Evolutionary conservation across 192 early-diverging fungal species (phyloP).

Genomic region (Podila epigama): DNA sequence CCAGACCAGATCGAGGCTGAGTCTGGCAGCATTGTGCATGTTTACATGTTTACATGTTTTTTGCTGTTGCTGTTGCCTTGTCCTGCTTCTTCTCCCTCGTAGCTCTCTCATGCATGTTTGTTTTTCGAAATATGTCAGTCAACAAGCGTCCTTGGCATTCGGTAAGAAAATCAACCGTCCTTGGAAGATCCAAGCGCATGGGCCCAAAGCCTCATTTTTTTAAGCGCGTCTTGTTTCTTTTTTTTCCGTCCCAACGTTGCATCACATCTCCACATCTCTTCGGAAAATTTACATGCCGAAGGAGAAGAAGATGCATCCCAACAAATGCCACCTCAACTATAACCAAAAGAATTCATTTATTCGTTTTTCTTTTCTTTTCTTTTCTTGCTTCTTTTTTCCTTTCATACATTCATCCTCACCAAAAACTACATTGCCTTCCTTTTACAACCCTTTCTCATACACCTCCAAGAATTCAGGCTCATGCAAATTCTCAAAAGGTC

Average conservation of each 20-base stretch:
- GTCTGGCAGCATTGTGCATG: background rate
- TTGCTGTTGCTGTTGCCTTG: background rate
- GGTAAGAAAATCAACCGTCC: background rate
- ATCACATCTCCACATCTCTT: no score
- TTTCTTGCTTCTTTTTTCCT: background rate
- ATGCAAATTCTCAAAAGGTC: slow-evolving; percentile 27
- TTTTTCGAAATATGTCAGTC: background rate
- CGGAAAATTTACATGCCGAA: no score
- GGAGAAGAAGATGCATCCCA: no score
- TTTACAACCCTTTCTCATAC: slow-evolving; percentile 23
- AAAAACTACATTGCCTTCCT: background rate
- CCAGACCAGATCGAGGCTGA: background rate
- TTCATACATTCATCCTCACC: background rate
- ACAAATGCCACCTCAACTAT: no score
- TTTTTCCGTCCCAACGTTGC: no score
- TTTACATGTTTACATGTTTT: no score
- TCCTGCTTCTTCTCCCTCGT: background rate
- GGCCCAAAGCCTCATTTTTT: no score
- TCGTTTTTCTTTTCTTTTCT: background rate
- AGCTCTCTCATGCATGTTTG: background rate
- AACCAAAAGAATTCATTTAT: no score
- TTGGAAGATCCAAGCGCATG: no score
- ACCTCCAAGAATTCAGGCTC: slow-evolving; percentile 43
- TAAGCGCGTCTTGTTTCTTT: no score
- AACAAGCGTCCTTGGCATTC: background rate